Base-by-base conservation (phyloP, 1,284 basidiomycete genomes). In the Boletellus deceptivus region DNA sequence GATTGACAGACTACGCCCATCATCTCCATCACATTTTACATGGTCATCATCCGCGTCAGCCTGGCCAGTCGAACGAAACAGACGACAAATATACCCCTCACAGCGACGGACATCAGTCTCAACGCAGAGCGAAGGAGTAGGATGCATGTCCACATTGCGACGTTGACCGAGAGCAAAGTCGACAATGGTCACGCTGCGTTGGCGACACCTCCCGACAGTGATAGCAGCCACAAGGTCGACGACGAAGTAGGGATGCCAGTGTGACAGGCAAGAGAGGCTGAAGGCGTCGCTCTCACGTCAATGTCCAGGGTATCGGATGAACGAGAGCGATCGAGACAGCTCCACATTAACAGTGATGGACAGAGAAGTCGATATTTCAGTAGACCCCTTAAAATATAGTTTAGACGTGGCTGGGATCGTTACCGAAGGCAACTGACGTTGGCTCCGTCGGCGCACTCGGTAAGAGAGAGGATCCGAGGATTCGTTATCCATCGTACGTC, bases 11-110 rank as follows among this genome's bases (percentile, higher is more conserved):
- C 57, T 22, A 50, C 46, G 35, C 61, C 59, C 7, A 48, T 63
- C 36, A 61, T 60, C 24, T 63, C 59, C 6, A 63, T 60, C 48
- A 59, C 59, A 22, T 63, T 63, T 43, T 63, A 60, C 18, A 60
- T 60, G 59, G 50, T 60, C 22, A 60, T 61, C 4, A 61, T 60
- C 9, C 59, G 61, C 6, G 52, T 59, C 6, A 59, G 56, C 3
- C 13, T 62, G 22, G 42, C 57, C 14, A 46, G 50, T 18, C 47
- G 43, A 14, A 37, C 20, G 10, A 52, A n/a, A 29, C 53, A 48
- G 8, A 3, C 6, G 13, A 24, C 16, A 17, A 39, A 45, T 20
- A 2, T 41, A 17, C 34, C 43, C 3, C 3, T 36, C 16, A 20
- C 35, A 0, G 39, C 34, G 6, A 31, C 40, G 2, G 25, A 7